Percentiles rank a stretch among this genome's conserved stretches.
phyloP scores from a whole-genome alignment of 1,284 basidiomycete species.

The Cryptococcus neoformans region DNA sequence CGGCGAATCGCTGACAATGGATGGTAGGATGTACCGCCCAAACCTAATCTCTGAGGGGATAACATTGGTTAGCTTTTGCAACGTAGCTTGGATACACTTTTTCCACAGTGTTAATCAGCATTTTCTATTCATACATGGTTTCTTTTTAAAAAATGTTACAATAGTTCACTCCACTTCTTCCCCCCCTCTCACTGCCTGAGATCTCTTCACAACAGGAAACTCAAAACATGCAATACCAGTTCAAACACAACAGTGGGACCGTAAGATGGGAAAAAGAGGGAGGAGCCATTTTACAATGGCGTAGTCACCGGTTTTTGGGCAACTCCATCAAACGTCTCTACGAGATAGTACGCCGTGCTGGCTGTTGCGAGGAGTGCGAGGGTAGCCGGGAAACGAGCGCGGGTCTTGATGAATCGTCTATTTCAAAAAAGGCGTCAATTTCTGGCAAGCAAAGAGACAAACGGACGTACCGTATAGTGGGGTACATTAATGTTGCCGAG shows the following conservation, averaged over 20 bases:
- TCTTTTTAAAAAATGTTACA: no score
- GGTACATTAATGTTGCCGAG: constrained; percentile 8
- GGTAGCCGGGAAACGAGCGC: constrained; percentile 21
- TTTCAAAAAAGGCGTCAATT: background rate
- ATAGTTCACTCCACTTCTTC: no score
- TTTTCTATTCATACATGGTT: no score
- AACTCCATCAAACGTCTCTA: constrained; percentile 6
- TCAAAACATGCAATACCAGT: no score
- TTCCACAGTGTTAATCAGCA: no score
- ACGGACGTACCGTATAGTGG: constrained; percentile 7
- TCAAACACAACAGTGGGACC: no score
- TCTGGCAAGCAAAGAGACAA: background rate
- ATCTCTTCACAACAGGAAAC: no score
- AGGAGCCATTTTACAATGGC: no score
- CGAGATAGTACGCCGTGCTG: constrained; percentile 32
- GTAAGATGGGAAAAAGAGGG: no score
- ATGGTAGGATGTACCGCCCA: constrained; percentile 4
- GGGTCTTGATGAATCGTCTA: constrained; percentile 30
- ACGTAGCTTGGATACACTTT: no score
- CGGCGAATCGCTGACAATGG: background rate
- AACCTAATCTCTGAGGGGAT: background rate
- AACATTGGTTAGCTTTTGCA: no score
- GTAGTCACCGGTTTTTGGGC: background rate
- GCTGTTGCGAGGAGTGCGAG: constrained; percentile 24
- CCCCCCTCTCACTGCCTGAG: no score